Evolutionary conservation across 805 yeast species (phyloP).

Genomic region (Saccharomycopsis selenospora): DNA sequence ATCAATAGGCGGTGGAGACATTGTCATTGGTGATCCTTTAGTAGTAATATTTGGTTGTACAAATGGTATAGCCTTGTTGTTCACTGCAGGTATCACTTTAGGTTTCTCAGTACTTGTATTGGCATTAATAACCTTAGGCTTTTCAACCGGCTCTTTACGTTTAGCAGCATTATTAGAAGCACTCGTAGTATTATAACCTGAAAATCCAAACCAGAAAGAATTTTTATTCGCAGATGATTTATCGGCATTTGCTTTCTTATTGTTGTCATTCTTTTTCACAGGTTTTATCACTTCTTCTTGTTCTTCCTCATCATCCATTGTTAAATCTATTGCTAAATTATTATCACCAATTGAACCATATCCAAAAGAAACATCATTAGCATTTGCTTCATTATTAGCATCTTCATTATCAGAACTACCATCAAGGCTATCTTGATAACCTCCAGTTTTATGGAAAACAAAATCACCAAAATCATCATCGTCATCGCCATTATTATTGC

Average conservation of each 20-base stretch:
- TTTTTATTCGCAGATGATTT: neutral
- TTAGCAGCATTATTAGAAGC: neutral
- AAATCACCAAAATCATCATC: constrained; percentile 18
- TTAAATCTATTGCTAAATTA: neutral
- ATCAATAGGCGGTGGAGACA: no score
- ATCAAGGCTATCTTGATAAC: neutral
- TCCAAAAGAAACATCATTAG: neutral
- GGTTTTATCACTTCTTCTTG: neutral
- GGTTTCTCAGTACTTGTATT: neutral
- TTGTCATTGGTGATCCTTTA: no score
- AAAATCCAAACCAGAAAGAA: neutral
- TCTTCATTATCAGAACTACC: constrained; percentile 4
- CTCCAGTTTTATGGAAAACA: constrained; percentile 6
- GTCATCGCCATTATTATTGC: constrained; percentile 1
- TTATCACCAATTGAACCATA: constrained; percentile 13
- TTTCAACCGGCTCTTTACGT: constrained; percentile 2
- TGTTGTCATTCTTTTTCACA: neutral
- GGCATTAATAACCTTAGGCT: neutral
- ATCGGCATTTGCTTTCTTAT: neutral
- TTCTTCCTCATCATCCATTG: constrained; percentile 1
- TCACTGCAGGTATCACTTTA: no score
- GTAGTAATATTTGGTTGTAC: no score
- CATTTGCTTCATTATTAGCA: neutral
- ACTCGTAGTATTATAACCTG: neutral
- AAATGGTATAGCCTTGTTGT: no score